phyloP scores from a whole-genome alignment of 129 eudicot genomes.

The Heracleum sosnowskyi region DNA sequence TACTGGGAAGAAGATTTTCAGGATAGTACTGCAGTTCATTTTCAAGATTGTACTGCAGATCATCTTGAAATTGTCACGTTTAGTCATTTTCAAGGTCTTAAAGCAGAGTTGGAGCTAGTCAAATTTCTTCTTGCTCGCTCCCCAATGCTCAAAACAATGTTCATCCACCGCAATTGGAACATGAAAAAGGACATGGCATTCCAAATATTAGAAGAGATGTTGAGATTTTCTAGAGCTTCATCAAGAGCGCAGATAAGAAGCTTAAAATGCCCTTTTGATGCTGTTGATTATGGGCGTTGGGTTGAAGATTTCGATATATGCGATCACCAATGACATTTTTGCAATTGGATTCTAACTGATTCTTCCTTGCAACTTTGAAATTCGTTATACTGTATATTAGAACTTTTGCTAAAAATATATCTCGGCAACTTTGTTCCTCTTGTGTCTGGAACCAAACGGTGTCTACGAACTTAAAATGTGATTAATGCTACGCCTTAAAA shows the following conservation, averaged over 20 bases:
- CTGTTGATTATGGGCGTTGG: too few relatives aligned
- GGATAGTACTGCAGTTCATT: not conserved
- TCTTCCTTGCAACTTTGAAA: too few relatives aligned
- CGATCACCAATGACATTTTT: too few relatives aligned
- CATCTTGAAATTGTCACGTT: not conserved
- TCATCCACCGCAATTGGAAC: not conserved
- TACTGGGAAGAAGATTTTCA: not conserved
- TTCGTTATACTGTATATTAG: too few relatives aligned
- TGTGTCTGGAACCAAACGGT: too few relatives aligned
- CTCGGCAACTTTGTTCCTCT: too few relatives aligned
- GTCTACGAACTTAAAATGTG: too few relatives aligned
- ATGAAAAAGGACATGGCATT: not conserved
- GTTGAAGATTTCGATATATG: too few relatives aligned
- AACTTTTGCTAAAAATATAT: too few relatives aligned
- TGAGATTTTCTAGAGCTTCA: not conserved
- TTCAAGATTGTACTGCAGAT: not conserved
- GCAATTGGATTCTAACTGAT: too few relatives aligned
- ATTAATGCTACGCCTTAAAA: too few relatives aligned
- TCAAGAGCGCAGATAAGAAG: not conserved
- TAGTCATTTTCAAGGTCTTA: not conserved
- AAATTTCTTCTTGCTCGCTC: not conserved
- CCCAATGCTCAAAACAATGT: not conserved
- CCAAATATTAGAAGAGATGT: not conserved
- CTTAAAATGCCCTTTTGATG: not conserved
- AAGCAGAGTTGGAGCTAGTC: not conserved